These are phyloP conservation scores for Oidium heveae DNA, from an alignment of 2,329 filamentous ascomycete species.

Conservation along the genomic window DNA sequence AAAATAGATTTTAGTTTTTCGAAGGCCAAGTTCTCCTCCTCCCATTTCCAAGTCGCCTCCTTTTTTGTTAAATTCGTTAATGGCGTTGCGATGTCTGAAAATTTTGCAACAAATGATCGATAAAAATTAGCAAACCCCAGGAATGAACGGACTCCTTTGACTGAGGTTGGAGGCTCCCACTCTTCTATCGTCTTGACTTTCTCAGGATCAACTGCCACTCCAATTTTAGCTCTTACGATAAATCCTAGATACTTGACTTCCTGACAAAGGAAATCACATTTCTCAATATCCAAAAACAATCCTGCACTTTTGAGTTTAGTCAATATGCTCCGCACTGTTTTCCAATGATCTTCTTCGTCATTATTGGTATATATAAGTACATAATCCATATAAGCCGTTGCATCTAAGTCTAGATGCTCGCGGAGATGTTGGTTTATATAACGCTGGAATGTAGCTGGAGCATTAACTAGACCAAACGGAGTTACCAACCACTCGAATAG, in stretches of 20 bases:
- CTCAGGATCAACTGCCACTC: background rate
- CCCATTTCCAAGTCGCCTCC: background rate
- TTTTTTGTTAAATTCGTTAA: background rate
- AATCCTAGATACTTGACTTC: background rate
- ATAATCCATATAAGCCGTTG: too few relatives aligned
- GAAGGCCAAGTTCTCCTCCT: background rate
- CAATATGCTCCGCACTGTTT: background rate
- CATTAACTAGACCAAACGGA: too few relatives aligned
- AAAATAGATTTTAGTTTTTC: background rate
- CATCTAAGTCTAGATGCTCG: background rate
- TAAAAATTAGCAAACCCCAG: background rate
- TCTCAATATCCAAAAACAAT: background rate
- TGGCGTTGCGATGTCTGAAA: background rate
- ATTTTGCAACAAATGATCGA: background rate
- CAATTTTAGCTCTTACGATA: background rate
- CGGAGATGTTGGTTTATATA: background rate
- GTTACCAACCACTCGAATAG: too few relatives aligned
- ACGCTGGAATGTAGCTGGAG: too few relatives aligned
- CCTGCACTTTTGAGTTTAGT: background rate
- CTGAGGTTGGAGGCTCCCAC: too few relatives aligned
- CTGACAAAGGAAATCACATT: background rate
- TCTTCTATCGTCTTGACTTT: background rate
- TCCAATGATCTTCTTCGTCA: background rate
- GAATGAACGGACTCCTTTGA: too few relatives aligned
- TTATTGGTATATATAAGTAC: background rate